Conservation (phyloP, 352 stramenopile genomes). For the Globisporangium alternatum region DNA sequence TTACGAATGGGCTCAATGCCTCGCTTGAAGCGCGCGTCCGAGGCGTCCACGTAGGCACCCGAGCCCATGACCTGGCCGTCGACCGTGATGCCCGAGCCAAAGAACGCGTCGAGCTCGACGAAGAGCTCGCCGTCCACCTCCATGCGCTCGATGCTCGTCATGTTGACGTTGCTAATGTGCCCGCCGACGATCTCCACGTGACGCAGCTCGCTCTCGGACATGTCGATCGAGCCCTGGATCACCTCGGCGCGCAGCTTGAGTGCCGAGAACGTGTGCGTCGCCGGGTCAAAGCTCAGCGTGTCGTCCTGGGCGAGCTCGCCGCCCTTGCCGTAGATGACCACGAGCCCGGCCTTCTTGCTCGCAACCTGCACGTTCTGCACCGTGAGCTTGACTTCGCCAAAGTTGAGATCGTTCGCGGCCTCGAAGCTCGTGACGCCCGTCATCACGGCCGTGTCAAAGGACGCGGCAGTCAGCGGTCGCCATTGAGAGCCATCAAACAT, state of each 20-base stretch:
- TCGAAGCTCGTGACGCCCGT: constrained; percentile 56
- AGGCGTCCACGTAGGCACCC: constrained; percentile 90
- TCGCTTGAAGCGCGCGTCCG: constrained; percentile 84
- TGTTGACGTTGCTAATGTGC: constrained; percentile 76
- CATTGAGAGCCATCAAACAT: constrained; percentile 63
- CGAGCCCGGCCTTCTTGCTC: constrained; percentile 44
- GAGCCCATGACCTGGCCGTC: constrained; percentile 89
- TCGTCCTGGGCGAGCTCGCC: constrained; percentile 61
- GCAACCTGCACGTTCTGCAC: constrained; percentile 62
- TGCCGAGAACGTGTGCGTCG: constrained; percentile 32
- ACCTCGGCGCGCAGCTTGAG: constrained; percentile 44
- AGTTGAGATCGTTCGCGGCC: constrained; percentile 66
- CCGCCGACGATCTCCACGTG: constrained; percentile 71
- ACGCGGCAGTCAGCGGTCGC: constrained; percentile 61
- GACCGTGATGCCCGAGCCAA: constrained; percentile 83
- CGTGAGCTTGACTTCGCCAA: constrained; percentile 69
- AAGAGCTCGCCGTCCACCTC: constrained; percentile 81
- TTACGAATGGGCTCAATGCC: constrained; percentile 52
- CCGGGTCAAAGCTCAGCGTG: constrained; percentile 57
- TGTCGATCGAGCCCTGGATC: constrained; percentile 75
- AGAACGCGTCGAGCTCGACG: constrained; percentile 78
- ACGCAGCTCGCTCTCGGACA: constrained; percentile 65
- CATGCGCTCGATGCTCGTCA: constrained; percentile 65
- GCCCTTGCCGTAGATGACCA: constrained; percentile 72
- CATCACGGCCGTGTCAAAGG: constrained; percentile 61